A percentile compares a stretch with the other conserved stretches of the same genome.
Evolutionary conservation across 2,329 filamentous ascomycete species (phyloP).

Genomic region (Pseudocercospora eumusae): DNA sequence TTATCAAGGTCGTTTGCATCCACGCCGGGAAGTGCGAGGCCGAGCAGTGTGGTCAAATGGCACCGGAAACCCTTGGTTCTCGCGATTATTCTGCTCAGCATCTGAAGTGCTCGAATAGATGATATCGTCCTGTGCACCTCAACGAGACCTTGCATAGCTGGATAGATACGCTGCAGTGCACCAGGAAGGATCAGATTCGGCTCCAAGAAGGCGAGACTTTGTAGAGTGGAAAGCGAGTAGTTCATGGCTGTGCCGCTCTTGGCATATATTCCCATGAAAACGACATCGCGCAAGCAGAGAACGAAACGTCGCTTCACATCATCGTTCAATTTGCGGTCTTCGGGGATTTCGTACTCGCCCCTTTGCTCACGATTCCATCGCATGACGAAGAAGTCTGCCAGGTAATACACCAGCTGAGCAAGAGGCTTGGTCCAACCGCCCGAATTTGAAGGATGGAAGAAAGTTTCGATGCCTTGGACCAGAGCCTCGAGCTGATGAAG

Average conservation of each 20-base stretch:
- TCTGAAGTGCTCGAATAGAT: slow-evolving; percentile 85
- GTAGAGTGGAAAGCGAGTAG: slow-evolving; percentile 86
- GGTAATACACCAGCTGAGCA: slow-evolving; percentile 85
- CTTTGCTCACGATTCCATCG: slow-evolving; percentile 95
- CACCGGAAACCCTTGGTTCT: slow-evolving; percentile 94
- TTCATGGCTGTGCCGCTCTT: slow-evolving; percentile 91
- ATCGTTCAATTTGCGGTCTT: slow-evolving; percentile 74
- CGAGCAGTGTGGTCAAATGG: slow-evolving; percentile 91
- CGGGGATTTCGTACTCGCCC: slow-evolving; percentile 84
- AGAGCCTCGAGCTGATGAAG: slow-evolving; percentile 84
- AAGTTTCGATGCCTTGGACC: slow-evolving; percentile 93
- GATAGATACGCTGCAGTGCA: slow-evolving; percentile 92
- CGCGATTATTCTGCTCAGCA: slow-evolving; percentile 87
- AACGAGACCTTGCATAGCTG: slow-evolving; percentile 91
- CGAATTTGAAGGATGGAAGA: slow-evolving; percentile 97
- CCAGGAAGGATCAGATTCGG: slow-evolving; percentile 90
- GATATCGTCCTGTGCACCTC: slow-evolving; percentile 96
- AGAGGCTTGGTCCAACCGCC: slow-evolving; percentile 88
- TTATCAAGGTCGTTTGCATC: slow-evolving; percentile 98
- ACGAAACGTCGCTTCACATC: slow-evolving; percentile 89
- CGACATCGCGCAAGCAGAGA: slow-evolving; percentile 81
- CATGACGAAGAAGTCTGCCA: slow-evolving; percentile 95
- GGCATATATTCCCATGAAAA: slow-evolving; percentile 97
- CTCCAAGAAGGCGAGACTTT: slow-evolving; percentile 86
- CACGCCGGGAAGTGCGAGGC: slow-evolving; percentile 88